Percentiles rank a stretch among this genome's conserved stretches.
These are phyloP conservation scores for Xanthoconium stramineum DNA, from an alignment of 768 basidiomycete genomes.

Conservation along the genomic window DNA sequence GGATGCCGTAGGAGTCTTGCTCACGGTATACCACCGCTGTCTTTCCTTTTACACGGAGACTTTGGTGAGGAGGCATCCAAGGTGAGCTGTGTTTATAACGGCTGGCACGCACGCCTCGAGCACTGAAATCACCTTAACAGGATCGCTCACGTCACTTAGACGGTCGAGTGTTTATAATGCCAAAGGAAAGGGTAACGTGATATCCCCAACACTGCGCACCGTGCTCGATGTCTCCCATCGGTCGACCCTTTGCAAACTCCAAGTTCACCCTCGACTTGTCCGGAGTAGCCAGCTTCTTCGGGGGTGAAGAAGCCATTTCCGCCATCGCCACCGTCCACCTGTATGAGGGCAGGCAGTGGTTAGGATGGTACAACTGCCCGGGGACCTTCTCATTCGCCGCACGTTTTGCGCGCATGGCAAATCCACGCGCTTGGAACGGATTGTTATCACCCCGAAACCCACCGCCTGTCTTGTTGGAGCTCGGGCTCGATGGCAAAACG, in stretches of 20 bases:
- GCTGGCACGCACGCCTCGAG: neutral
- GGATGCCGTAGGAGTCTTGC: no score
- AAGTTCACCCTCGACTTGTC: conserved; percentile 24
- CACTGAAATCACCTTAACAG: conserved; percentile 4
- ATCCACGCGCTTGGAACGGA: conserved; percentile 25
- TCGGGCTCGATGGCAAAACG: conserved; percentile 27
- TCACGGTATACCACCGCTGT: no score
- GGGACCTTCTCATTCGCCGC: conserved; percentile 31
- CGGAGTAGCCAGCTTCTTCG: conserved; percentile 35
- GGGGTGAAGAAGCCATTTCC: conserved; percentile 34
- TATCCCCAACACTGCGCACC: neutral
- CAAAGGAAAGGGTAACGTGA: neutral
- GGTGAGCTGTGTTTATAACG: no score
- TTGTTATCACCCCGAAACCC: conserved; percentile 18
- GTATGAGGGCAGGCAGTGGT: conserved; percentile 20
- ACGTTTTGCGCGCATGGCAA: conserved; percentile 29
- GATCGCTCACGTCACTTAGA: neutral
- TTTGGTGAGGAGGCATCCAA: neutral
- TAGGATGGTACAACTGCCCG: conserved; percentile 39
- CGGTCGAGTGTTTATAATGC: neutral
- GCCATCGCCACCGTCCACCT: conserved; percentile 30
- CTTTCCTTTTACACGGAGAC: neutral
- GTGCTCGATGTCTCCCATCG: conserved; percentile 20
- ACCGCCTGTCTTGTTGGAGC: conserved; percentile 21
- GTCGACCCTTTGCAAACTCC: conserved; percentile 10